Percentiles rank a stretch among this genome's conserved stretches.
These are phyloP conservation scores for Digitaria exilis DNA, from an alignment of 202 grass and related monocot species.

Conservation along the genomic window DNA sequence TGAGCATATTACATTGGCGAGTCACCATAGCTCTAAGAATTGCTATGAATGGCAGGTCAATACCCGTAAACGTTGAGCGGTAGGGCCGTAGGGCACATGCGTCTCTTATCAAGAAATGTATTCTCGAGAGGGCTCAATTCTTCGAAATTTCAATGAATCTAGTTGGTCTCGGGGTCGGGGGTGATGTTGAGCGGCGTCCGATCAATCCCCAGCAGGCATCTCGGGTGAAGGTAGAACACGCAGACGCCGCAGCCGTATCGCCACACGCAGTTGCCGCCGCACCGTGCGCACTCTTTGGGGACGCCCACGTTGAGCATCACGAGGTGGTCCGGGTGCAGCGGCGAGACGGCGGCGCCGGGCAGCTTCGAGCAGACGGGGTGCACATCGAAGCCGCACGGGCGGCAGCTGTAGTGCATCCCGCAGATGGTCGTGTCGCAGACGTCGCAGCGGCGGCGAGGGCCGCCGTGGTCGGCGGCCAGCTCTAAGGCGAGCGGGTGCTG, in stretches of 20 bases:
- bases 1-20: too few relatives aligned
- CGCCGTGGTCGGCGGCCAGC: background rate
- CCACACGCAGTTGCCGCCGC: background rate
- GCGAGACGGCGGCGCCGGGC: slow-evolving; percentile 15
- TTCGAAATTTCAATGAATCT: background rate
- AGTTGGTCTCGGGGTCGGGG: background rate
- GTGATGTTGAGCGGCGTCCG: background rate
- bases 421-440: slow-evolving; percentile 20
- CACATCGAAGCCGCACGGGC: slow-evolving; percentile 39
- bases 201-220: background rate
- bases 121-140: too few relatives aligned
- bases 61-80: too few relatives aligned
- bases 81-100: too few relatives aligned
- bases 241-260: background rate
- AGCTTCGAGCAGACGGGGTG: slow-evolving; percentile 49
- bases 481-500: slow-evolving; percentile 40
- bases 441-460: background rate
- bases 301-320: background rate
- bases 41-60: too few relatives aligned
- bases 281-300: background rate
- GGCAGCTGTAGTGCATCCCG: slow-evolving; percentile 43
- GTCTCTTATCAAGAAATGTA: too few relatives aligned
- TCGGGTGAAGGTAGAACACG: slow-evolving; percentile 3
- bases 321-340: slow-evolving; percentile 21
- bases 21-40: too few relatives aligned